These are phyloP conservation scores for Penicillium freii DNA, from an alignment of 2,329 filamentous ascomycete species.

Conservation along the genomic window DNA sequence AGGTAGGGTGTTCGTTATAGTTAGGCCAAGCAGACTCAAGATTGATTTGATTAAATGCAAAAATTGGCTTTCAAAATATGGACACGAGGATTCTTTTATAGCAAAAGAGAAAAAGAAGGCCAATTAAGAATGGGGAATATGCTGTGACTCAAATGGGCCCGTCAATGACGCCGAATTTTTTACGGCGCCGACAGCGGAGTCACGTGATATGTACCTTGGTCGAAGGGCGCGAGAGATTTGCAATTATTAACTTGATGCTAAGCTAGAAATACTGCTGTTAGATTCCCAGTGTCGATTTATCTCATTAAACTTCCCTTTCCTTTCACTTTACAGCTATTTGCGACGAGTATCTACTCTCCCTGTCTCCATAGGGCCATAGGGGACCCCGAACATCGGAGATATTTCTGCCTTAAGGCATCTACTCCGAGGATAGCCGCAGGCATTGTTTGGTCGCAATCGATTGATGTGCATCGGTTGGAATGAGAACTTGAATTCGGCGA, in stretches of 20 bases:
- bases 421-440: constrained; percentile 5
- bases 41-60: neutral
- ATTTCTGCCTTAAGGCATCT: constrained; percentile 6
- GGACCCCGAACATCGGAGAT: constrained; percentile 9
- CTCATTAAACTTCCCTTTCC: neutral
- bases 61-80: constrained; percentile 5
- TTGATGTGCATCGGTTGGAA: neutral
- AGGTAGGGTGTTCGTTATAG: neutral
- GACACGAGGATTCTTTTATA: constrained; percentile 3
- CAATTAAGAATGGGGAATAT: constrained; percentile 23
- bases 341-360: neutral
- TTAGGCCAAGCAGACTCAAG: constrained; percentile 2
- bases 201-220: constrained; percentile 15
- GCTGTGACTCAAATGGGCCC: constrained; percentile 23
- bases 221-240: neutral
- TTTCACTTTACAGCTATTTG: neutral
- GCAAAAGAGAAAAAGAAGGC: constrained; percentile 4
- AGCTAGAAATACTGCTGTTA: neutral
- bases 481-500: neutral
- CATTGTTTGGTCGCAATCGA: neutral
- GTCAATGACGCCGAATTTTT: constrained; percentile 26
- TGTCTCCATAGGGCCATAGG: neutral
- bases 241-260: neutral
- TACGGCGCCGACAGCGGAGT: constrained; percentile 29
- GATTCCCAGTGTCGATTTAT: neutral